phyloP scores from a whole-genome alignment of 108 stramenopile species.

The Nitzschia inconspicua region DNA sequence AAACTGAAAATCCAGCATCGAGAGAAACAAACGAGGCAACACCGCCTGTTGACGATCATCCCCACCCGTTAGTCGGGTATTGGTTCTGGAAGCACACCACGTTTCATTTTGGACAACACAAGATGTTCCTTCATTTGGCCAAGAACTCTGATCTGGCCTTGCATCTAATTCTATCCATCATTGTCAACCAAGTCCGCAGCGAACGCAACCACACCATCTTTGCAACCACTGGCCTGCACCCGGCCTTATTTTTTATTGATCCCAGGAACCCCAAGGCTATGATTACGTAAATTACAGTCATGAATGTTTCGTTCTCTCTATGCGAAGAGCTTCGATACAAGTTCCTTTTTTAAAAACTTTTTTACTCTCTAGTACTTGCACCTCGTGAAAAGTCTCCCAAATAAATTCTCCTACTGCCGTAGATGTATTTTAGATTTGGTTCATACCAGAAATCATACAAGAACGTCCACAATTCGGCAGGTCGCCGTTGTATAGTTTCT shows the following conservation, averaged over 20 bases:
- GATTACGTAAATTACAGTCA: background rate
- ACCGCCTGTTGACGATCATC: constrained; percentile 1
- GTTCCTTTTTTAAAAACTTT: no score
- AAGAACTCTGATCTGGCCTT: constrained; percentile 43
- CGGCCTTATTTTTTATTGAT: background rate
- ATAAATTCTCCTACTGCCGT: no score
- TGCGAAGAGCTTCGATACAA: no score
- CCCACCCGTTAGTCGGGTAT: constrained; percentile 41
- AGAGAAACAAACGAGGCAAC: no score
- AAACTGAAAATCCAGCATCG: no score
- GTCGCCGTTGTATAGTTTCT: no score
- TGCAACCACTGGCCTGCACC: background rate
- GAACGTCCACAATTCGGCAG: no score
- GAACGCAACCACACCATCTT: constrained; percentile 28
- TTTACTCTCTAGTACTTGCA: no score
- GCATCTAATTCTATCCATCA: constrained; percentile 45
- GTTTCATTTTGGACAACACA: constrained; percentile 15
- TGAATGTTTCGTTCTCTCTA: no score
- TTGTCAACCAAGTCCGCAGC: constrained; percentile 43
- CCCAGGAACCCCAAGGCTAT: background rate
- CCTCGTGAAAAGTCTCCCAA: no score
- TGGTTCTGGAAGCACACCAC: constrained; percentile 45
- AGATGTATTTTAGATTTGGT: no score
- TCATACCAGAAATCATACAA: no score
- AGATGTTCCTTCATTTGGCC: constrained; percentile 49